Evolutionary conservation across 2,329 filamentous ascomycete species (phyloP).

Genomic region (Penicillium sp.): DNA sequence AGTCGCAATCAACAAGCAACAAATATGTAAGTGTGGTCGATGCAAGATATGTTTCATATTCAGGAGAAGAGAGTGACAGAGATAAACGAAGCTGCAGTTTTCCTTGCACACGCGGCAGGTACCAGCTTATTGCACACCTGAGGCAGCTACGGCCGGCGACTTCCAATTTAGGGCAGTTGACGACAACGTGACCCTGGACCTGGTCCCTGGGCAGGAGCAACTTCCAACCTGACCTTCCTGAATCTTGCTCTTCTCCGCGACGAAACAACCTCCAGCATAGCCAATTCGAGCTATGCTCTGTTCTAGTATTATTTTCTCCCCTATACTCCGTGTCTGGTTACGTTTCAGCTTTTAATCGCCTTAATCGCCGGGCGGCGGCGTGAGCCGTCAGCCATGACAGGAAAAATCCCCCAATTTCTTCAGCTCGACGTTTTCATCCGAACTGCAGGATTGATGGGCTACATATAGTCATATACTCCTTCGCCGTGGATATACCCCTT

Average conservation of each 20-base stretch:
- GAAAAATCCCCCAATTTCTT: too few relatives aligned
- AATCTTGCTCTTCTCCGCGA: neutral
- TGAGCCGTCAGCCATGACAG: neutral
- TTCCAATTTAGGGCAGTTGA: neutral
- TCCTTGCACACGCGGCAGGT: neutral
- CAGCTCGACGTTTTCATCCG: neutral
- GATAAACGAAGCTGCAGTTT: neutral
- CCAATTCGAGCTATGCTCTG: neutral
- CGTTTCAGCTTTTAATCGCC: neutral
- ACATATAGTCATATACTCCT: neutral
- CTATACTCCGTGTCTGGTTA: neutral
- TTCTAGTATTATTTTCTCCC: neutral
- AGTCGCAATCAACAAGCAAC: neutral
- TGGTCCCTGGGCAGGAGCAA: neutral
- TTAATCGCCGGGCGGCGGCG: neutral
- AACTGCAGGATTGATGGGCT: neutral
- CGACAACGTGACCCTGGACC: neutral
- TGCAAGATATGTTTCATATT: neutral
- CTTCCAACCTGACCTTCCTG: neutral
- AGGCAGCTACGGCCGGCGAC: neutral
- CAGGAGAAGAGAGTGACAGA: neutral
- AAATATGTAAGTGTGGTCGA: slow-evolving; percentile 1
- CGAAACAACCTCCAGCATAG: neutral
- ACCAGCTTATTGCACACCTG: neutral
- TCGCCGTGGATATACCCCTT: neutral